Conservation (phyloP, 2,329 filamentous ascomycete genomes). For the Periconia digitata region DNA sequence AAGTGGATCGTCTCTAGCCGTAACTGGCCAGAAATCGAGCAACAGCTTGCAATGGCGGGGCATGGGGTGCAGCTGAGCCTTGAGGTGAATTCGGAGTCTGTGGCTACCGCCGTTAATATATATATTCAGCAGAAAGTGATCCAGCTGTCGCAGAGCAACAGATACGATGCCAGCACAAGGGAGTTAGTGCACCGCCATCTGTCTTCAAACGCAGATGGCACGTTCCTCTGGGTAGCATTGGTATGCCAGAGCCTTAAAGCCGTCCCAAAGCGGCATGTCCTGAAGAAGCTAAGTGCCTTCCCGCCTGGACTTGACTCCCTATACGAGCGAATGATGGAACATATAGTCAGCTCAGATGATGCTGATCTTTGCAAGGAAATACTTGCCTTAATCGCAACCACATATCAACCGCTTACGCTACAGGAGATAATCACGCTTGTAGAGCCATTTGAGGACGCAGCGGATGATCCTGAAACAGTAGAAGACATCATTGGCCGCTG, state of each 20-base stretch:
- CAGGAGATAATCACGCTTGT: slow-evolving; percentile 38
- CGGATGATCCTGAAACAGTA: slow-evolving; percentile 14
- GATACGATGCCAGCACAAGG: neutral
- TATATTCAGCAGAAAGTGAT: slow-evolving; percentile 43
- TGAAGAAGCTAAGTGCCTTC: slow-evolving; percentile 6
- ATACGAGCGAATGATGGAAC: slow-evolving; percentile 44
- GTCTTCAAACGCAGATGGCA: slow-evolving; percentile 37
- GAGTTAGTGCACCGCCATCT: slow-evolving; percentile 18
- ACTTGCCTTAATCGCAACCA: slow-evolving; percentile 22
- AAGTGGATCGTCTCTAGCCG: slow-evolving; percentile 43
- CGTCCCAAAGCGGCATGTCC: slow-evolving; percentile 2
- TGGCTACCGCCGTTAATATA: slow-evolving; percentile 37
- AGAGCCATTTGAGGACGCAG: neutral
- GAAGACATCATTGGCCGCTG: slow-evolving; percentile 35
- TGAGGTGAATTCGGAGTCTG: slow-evolving; percentile 37
- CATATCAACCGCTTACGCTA: slow-evolving; percentile 42
- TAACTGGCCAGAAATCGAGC: slow-evolving; percentile 42
- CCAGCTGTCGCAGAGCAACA: slow-evolving; percentile 16
- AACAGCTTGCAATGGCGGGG: slow-evolving; percentile 18
- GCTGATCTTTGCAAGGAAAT: slow-evolving; percentile 40
- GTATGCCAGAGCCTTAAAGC: slow-evolving; percentile 37
- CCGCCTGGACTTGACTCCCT: slow-evolving; percentile 42
- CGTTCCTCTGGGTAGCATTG: slow-evolving; percentile 39
- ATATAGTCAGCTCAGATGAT: slow-evolving; percentile 32
- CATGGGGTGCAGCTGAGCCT: slow-evolving; percentile 26